Evolutionary conservation across 2,329 filamentous ascomycete species (phyloP), one percentile per base, ranked within the genome.

Genomic region (Dendryphion nanum): DNA sequence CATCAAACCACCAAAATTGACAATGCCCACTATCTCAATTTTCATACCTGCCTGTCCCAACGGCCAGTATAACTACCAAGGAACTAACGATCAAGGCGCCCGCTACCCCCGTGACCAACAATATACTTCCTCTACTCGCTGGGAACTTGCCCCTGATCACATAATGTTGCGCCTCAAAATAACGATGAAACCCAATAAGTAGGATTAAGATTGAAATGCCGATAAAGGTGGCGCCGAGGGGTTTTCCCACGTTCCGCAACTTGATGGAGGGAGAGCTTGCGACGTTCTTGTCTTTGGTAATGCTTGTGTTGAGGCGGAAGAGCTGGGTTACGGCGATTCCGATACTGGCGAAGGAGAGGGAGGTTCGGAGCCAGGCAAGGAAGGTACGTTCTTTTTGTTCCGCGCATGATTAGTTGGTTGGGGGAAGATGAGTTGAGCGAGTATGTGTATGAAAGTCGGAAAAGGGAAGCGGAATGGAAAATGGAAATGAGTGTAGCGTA

Each of bases 251-350:
- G 45, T 58, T 45, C 33, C 53, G 44, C 35, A 66, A 44, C 14
- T 45, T 39, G 40, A 26, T 38, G 43, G 42, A 48, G 41, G 46
- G 32, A 30, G 39, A 41, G 38, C 50, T 43, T 6, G 39, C 6
- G 6, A 28, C 18, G 17, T 42, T 29, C 4, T 28, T 4, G 4
- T 46, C 35, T 16, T 50, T 38, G 8, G 49, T 37, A 28, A 85
- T 69, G 6, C 80, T 76, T 0, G 82, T 85, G 69, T 90, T 90
- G 40, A 93, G 80, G 18, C 87, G 83, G 69, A 93, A 91, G 33
- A 93, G 79, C 63, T 93, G 87, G 1, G 87, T 91, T 28, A 93
- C 78, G 30, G 86, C 87, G 42, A 93, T 86, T 40, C 87, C 87
- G 50, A 93, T 91, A 21, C 79, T 85, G 8, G 86, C 85, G 57